Conservation (phyloP, 2,329 filamentous ascomycete genomes). For the Cordyceps militaris region DNA sequence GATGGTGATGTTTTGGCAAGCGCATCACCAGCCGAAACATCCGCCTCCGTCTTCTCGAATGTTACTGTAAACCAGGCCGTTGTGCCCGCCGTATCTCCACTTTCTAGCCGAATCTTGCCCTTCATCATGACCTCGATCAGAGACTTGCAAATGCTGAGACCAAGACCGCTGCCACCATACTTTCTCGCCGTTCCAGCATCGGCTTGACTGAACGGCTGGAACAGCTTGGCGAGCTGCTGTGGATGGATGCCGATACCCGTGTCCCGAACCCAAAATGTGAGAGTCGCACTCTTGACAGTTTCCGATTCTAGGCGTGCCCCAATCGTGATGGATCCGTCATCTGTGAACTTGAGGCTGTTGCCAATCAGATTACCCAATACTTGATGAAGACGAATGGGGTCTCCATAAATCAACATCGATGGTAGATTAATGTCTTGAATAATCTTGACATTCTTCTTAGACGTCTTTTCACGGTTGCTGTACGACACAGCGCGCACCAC, state of each 20-base stretch:
- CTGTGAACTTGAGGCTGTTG: conserved; percentile 92
- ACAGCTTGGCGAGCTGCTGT: conserved; percentile 75
- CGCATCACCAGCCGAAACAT: conserved; percentile 51
- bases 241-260: conserved; percentile 87
- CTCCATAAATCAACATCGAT: conserved; percentile 63
- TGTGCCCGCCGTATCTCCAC: conserved; percentile 63
- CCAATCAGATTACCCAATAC: conserved; percentile 77
- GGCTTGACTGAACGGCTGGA: conserved; percentile 88
- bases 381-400: conserved; percentile 60
- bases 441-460: conserved; percentile 55
- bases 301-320: conserved; percentile 67
- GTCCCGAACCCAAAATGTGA: conserved; percentile 82
- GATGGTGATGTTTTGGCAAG: conserved; percentile 32
- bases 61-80: conserved; percentile 72
- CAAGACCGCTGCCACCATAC: conserved; percentile 86
- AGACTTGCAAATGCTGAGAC: conserved; percentile 89
- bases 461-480: conserved; percentile 57
- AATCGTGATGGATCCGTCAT: conserved; percentile 78
- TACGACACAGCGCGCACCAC: conserved; percentile 60
- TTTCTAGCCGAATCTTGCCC: conserved; percentile 76
- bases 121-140: conserved; percentile 90
- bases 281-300: conserved; percentile 59
- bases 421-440: conserved; percentile 66
- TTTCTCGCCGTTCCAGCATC: conserved; percentile 85
- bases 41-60: conserved; percentile 71